Base-by-base conservation (phyloP, 208 protist species). In the Trypanosoma theileri region DNA sequence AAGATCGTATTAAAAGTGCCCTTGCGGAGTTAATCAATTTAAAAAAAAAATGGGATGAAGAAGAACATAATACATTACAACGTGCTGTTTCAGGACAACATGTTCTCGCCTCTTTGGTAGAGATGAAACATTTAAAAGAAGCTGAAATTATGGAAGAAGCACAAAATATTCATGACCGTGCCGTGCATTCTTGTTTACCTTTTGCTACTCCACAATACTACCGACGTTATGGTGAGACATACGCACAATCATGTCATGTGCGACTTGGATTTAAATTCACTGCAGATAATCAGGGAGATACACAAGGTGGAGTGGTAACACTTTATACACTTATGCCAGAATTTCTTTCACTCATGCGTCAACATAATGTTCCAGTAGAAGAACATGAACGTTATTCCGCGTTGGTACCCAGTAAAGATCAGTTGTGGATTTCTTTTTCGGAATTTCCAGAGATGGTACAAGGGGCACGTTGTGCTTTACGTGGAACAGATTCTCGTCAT, bases 401-500 rank as follows among this genome's bases (percentile, higher is more conserved):
- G 51, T 75, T 96, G 42, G 81, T 86, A n/a, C 88, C 91, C n/a
- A 93, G 86, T 71, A 79, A 77, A 42, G 77, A 91, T 28, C 75
- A 96, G 60, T 59, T 88, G 17, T 96, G 91, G 88, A 21, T 94
- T 51, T 59, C 59, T 61, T 93, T 91, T 59, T 75, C 61, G 9
- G 84, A 92, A 64, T 86, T 96, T 55, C 91, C 91, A 3, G 88
- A 96, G 74, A 94, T 96, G 86, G 88, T 96, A 63, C 74, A 81
- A 12, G 88, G 88, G 12, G 71, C 80, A 0, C 86, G 88, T 26
- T 96, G 91, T 70, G 85, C 83, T 17, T 70, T 96, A 59, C 88
- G 88, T 61, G 79, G 71, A 44, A 79, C 88, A 12, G 65, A 96
- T 66, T 46, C 78, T 45, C 72, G 77, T 40, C 60, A 82, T 52